A percentile compares a stretch with the other conserved stretches of the same genome.
phyloP scores from a whole-genome alignment of 495 filamentous ascomycete species.

The Daldinia caldariorum region DNA sequence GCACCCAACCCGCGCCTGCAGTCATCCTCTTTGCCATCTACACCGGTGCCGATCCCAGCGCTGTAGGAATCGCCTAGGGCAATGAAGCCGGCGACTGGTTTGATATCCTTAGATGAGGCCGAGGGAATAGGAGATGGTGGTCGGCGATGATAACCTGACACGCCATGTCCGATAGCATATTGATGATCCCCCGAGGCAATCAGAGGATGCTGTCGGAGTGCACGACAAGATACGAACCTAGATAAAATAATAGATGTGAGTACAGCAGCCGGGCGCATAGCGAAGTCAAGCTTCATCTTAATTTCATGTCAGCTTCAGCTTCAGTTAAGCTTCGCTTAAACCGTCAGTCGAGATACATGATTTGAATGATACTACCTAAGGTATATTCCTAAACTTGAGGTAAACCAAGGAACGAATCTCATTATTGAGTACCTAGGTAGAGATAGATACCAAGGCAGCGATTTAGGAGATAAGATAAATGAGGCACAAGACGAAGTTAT shows the following conservation, averaged over 20 bases:
- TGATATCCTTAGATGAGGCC: background rate
- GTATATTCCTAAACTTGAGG: slow-evolving; percentile 9
- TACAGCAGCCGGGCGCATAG: slow-evolving; percentile 32
- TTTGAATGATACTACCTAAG: slow-evolving; percentile 3
- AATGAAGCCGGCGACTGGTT: slow-evolving; percentile 45
- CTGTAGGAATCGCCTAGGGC: slow-evolving; percentile 62
- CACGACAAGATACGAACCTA: slow-evolving; percentile 8
- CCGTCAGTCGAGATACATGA: slow-evolving; percentile 19
- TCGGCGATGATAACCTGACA: background rate
- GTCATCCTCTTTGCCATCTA: slow-evolving; percentile 51
- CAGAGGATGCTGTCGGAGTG: slow-evolving; percentile 9
- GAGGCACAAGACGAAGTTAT: slow-evolving; percentile 20
- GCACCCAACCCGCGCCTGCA: slow-evolving; percentile 54
- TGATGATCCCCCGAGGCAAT: slow-evolving; percentile 27
- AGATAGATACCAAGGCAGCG: slow-evolving; percentile 15
- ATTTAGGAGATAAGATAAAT: slow-evolving; percentile 18
- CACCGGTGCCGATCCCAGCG: slow-evolving; percentile 58
- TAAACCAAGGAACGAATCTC: slow-evolving; percentile 3
- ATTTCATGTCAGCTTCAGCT: no score
- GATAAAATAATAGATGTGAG: slow-evolving; percentile 9
- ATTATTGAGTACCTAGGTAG: background rate
- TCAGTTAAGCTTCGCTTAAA: background rate
- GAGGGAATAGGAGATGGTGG: slow-evolving; percentile 4
- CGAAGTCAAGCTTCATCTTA: slow-evolving; percentile 32
- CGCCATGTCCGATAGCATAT: slow-evolving; percentile 26